Evolutionary conservation across 176 grass and related monocot genomes (phyloP).

Genomic region (Raddia guianensis): DNA sequence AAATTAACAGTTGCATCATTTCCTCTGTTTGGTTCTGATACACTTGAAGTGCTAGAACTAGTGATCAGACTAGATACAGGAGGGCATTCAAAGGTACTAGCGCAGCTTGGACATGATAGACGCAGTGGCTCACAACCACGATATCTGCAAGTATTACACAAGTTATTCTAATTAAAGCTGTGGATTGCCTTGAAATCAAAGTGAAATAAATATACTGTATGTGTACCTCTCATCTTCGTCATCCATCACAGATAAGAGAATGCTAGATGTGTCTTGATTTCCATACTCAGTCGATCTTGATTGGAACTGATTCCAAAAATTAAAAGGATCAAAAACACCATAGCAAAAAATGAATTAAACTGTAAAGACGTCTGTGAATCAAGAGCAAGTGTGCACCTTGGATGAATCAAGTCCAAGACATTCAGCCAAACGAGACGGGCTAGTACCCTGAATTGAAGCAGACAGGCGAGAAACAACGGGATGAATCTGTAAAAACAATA

Average conservation of each 20-base stretch:
- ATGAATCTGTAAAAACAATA: constrained; percentile 83
- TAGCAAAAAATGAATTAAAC: constrained; percentile 12
- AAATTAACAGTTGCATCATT: constrained; percentile 68
- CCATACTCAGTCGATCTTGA: constrained; percentile 57
- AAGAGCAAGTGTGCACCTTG: constrained; percentile 58
- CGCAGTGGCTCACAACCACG: constrained; percentile 77
- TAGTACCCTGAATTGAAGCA: constrained; percentile 98
- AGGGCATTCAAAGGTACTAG: constrained; percentile 78
- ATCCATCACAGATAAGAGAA: constrained; percentile 73
- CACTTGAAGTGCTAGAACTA: constrained; percentile 37
- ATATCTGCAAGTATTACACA: constrained; percentile 69
- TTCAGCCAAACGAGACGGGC: constrained; percentile 90
- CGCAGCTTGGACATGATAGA: constrained; percentile 87
- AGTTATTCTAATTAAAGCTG: constrained; percentile 38
- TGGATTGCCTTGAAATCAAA: constrained; percentile 10
- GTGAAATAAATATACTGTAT: constrained; percentile 30
- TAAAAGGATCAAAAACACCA: constrained; percentile 38
- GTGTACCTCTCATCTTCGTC: constrained; percentile 79
- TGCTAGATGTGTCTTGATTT: constrained; percentile 68
- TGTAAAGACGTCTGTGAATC: constrained; percentile 5
- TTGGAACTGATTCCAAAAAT: constrained; percentile 66
- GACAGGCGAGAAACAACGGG: constrained; percentile 92
- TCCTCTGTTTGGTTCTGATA: constrained; percentile 49
- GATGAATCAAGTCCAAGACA: constrained; percentile 97
- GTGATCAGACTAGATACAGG: constrained; percentile 79